Percentiles rank a stretch among this genome's conserved stretches.
Evolutionary conservation across 2,329 filamentous ascomycete species (phyloP).

Genomic region (Fusarium sp.): DNA sequence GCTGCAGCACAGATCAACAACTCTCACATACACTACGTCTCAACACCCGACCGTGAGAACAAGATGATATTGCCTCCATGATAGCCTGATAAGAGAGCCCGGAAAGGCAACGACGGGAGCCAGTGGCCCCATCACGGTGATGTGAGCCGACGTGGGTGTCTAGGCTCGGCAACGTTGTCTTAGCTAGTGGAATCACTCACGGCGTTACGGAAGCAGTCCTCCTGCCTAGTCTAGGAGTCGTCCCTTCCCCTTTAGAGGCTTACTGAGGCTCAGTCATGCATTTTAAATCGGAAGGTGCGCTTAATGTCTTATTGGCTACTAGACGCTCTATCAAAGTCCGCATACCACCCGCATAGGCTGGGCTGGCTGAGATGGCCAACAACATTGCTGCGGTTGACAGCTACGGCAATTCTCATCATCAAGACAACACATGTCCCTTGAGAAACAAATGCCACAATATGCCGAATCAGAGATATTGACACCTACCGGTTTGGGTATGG

Average conservation of each 20-base stretch:
- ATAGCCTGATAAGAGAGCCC: slow-evolving; percentile 9
- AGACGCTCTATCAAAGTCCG: slow-evolving; percentile 70
- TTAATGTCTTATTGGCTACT: slow-evolving; percentile 72
- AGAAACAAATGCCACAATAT: background rate
- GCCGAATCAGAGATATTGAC: background rate
- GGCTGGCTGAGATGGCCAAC: slow-evolving; percentile 75
- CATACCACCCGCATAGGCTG: slow-evolving; percentile 67
- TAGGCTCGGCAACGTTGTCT: slow-evolving; percentile 64
- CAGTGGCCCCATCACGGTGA: slow-evolving; percentile 74
- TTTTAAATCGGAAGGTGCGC: slow-evolving; percentile 73
- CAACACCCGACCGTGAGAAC: slow-evolving; percentile 66
- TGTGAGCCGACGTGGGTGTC: slow-evolving; percentile 72
- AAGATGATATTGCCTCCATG: slow-evolving; percentile 63
- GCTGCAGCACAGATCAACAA: slow-evolving; percentile 62
- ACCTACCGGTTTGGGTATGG: slow-evolving; percentile 22
- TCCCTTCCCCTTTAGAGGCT: slow-evolving; percentile 67
- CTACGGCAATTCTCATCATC: slow-evolving; percentile 48
- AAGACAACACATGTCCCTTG: background rate
- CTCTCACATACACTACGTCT: slow-evolving; percentile 20
- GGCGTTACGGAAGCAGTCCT: slow-evolving; percentile 67
- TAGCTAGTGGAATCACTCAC: slow-evolving; percentile 66
- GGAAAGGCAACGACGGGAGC: slow-evolving; percentile 55
- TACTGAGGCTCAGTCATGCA: slow-evolving; percentile 57
- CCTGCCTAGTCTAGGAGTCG: slow-evolving; percentile 64
- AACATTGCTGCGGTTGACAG: slow-evolving; percentile 71